Conservation (phyloP, 192 early-diverging fungal genomes). For the Entophlyctis luteolus region DNA sequence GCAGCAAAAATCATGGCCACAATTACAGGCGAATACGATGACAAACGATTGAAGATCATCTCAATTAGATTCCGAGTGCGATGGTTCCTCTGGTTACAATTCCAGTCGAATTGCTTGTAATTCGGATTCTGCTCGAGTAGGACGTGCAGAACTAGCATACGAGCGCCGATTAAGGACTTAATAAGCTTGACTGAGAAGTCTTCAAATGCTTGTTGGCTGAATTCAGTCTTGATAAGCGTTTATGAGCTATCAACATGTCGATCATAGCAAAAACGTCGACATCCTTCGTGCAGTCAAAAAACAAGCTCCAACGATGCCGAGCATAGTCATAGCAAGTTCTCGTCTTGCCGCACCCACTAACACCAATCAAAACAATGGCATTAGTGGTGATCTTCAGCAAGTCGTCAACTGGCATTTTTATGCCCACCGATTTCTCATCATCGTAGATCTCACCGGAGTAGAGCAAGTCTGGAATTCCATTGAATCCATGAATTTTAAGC, state of each 20-base stretch:
- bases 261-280: neutral
- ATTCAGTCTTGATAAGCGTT: neutral
- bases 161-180: neutral
- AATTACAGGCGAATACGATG: neutral
- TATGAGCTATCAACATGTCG: neutral
- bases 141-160: neutral
- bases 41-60: neutral
- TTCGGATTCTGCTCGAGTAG: neutral
- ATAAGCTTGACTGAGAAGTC: neutral
- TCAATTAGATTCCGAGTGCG: neutral
- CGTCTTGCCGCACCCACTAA: constrained; percentile 11
- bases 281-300: constrained; percentile 2
- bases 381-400: neutral
- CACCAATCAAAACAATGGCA: constrained; percentile 11
- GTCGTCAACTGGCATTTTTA: constrained; percentile 17
- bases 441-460: constrained; percentile 14
- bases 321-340: constrained; percentile 14
- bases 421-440: constrained; percentile 1
- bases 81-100: constrained; percentile 1
- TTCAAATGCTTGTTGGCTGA: constrained; percentile 1
- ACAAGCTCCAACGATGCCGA: neutral
- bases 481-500: neutral
- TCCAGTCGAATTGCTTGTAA: neutral
- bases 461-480: constrained; percentile 10
- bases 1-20: neutral